Percentiles rank a stretch among this genome's conserved stretches.
These are phyloP conservation scores for Glomus cerebriforme DNA, from an alignment of 192 early-diverging fungal species.

Conservation along the genomic window DNA sequence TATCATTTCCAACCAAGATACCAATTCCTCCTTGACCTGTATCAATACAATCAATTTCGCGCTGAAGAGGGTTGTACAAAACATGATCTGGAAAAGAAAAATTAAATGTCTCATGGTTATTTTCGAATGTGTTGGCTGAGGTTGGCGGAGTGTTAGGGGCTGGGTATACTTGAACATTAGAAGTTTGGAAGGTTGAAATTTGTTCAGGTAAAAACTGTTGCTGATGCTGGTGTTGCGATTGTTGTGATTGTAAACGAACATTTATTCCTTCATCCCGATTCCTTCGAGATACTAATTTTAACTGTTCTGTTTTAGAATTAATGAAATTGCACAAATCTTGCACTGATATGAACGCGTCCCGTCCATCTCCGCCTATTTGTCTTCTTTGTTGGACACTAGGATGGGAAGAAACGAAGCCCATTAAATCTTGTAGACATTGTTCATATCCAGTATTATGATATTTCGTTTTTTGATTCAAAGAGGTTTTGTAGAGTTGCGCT, in stretches of 20 bases:
- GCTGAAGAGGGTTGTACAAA: constrained; percentile 5
- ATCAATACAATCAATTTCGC: constrained; percentile 25
- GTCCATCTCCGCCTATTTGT: not conserved
- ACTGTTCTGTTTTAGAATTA: constrained; percentile 11
- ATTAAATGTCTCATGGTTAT: constrained; percentile 6
- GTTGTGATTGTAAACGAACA: constrained; percentile 6
- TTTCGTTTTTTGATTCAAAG: constrained; percentile 7
- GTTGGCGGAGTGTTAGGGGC: not conserved
- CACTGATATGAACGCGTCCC: not conserved
- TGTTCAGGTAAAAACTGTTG: not conserved
- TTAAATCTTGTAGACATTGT: constrained; percentile 29
- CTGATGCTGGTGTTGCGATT: not conserved
- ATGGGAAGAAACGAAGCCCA: constrained; percentile 22
- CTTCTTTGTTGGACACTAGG: constrained; percentile 24
- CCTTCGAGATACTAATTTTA: not conserved
- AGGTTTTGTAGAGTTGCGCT: constrained; percentile 14
- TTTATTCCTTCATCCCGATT: not conserved
- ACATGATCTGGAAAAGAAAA: constrained; percentile 7
- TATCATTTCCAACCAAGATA: constrained; percentile 7
- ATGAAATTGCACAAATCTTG: constrained; percentile 10
- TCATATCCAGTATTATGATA: constrained; percentile 26
- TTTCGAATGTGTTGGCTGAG: not conserved
- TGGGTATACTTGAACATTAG: not conserved
- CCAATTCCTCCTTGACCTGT: constrained; percentile 27
- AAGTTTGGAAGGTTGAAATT: not conserved